Percentiles rank a stretch among this genome's conserved stretches.
Conservation (phyloP, 495 filamentous ascomycete species). For the Jackrogersella multiformis region DNA sequence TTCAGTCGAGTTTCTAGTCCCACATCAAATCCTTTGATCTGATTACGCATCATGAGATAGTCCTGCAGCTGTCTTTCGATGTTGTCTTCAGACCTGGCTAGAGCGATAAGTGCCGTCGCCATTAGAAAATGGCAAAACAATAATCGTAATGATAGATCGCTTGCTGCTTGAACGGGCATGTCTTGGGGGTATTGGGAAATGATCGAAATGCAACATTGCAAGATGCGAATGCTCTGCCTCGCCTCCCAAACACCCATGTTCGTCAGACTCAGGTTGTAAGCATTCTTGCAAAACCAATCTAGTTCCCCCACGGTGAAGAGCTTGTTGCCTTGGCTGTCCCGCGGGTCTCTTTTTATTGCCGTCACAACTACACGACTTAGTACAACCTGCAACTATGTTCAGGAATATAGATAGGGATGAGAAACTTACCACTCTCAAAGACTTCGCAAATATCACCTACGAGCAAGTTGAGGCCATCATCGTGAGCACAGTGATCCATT, state of each 20-base stretch:
- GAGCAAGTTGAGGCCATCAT: conserved; percentile 31
- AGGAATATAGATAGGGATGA: neutral
- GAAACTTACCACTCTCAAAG: conserved; percentile 69
- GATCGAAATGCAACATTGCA: conserved; percentile 69
- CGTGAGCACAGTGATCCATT: conserved; percentile 52
- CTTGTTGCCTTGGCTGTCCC: conserved; percentile 42
- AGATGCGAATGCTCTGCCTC: conserved; percentile 61
- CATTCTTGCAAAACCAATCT: conserved; percentile 82
- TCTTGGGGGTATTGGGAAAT: conserved; percentile 67
- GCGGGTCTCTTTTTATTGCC: conserved; percentile 55
- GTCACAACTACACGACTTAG: conserved; percentile 53
- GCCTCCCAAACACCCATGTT: conserved; percentile 64
- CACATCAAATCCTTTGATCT: conserved; percentile 64
- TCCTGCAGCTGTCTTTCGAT: conserved; percentile 65
- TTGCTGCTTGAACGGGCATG: conserved; percentile 46
- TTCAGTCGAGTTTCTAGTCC: conserved; percentile 49
- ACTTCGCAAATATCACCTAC: conserved; percentile 65
- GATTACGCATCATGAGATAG: conserved; percentile 66
- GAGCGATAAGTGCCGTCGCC: conserved; percentile 63
- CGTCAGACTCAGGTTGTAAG: conserved; percentile 77
- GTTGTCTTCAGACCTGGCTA: conserved; percentile 72
- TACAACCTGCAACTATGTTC: neutral
- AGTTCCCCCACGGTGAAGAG: conserved; percentile 70
- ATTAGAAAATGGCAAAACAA: conserved; percentile 77
- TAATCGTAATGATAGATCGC: conserved; percentile 65